Conservation (phyloP, 257 asterid genomes). For the Solanum peruvianum region DNA sequence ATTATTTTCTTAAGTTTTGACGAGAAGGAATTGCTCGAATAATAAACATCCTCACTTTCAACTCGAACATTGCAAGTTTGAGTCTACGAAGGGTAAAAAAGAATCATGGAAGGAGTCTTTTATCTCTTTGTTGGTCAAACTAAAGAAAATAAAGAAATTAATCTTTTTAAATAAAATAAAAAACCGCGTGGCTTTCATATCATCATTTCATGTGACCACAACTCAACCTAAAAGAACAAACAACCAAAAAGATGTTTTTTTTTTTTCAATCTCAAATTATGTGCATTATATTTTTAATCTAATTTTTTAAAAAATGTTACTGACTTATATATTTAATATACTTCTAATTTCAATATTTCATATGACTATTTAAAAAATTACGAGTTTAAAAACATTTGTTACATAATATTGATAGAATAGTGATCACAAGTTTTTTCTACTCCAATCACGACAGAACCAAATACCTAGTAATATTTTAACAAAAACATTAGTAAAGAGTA, state of each 20-base stretch:
- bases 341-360: background rate
- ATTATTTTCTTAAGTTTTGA: too few relatives aligned
- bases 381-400: background rate
- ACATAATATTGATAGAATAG: background rate
- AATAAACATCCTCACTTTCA: too few relatives aligned
- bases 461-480: background rate
- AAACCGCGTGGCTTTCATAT: constrained; percentile 25
- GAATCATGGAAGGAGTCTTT: background rate
- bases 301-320: background rate
- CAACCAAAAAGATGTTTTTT: background rate
- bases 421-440: background rate
- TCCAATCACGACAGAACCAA: background rate
- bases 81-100: too few relatives aligned
- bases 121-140: background rate
- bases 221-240: constrained; percentile 6
- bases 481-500: too few relatives aligned
- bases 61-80: accelerated
- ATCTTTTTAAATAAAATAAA: background rate
- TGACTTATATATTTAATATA: background rate
- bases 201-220: constrained; percentile 21
- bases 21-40: too few relatives aligned
- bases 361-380: background rate
- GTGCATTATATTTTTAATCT: background rate
- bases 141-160: background rate
- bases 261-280: background rate